Evolutionary conservation across 2,329 filamentous ascomycete species (phyloP).

Genomic region (Aureobasidium melanogenum): DNA sequence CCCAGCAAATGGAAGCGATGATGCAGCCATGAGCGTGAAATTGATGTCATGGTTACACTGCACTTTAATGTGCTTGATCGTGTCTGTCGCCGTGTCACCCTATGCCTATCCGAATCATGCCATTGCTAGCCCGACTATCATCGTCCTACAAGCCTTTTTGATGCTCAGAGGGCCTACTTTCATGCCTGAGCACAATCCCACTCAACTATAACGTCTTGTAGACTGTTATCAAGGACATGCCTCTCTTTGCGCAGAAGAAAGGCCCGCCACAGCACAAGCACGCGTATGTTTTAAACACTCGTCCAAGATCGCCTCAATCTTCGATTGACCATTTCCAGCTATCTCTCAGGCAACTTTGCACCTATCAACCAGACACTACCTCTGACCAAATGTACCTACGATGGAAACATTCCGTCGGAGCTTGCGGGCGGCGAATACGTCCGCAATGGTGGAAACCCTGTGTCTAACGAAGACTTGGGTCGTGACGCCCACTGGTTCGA

Average conservation of each 20-base stretch:
- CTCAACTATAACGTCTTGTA: background rate
- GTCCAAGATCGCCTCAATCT: background rate
- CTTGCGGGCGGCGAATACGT: slow-evolving; percentile 62
- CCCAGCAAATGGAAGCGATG: background rate
- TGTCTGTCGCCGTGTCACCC: background rate
- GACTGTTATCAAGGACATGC: slow-evolving; percentile 9
- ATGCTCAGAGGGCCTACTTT: background rate
- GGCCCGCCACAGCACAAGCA: slow-evolving; percentile 24
- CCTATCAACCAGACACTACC: slow-evolving; percentile 49
- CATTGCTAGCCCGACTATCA: background rate
- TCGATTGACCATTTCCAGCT: slow-evolving; percentile 30
- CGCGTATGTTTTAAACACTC: slow-evolving; percentile 30
- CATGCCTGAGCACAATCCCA: background rate
- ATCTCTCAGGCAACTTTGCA: slow-evolving; percentile 61
- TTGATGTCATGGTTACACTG: slow-evolving; percentile 1
- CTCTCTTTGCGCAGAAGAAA: slow-evolving; percentile 22
- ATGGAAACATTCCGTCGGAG: slow-evolving; percentile 54
- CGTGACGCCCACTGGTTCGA: slow-evolving; percentile 67
- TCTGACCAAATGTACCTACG: slow-evolving; percentile 49
- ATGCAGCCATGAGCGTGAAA: background rate
- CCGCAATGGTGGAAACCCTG: slow-evolving; percentile 61
- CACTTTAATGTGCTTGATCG: background rate
- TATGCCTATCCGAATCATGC: background rate
- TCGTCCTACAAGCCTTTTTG: background rate
- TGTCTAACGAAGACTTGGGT: slow-evolving; percentile 51